Evolutionary conservation across 1,284 basidiomycete genomes (phyloP), one percentile per base, ranked within the genome.

Genomic region (Schizophyllum commune): DNA sequence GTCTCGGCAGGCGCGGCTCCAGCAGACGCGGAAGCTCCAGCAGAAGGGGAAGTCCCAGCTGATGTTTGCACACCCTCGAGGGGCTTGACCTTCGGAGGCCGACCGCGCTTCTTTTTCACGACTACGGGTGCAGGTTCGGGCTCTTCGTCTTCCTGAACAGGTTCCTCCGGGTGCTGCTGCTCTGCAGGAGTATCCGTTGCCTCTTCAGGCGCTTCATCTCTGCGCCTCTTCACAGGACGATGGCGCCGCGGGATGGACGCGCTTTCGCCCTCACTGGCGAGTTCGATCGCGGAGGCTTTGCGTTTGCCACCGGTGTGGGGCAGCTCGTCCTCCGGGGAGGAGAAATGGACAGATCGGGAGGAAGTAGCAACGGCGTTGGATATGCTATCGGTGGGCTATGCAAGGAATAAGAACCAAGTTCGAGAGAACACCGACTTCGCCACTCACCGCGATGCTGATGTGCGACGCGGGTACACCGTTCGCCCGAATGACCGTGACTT

Each of bases 401-500:
- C 13, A 17, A 13, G 39, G 9, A 13, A 8, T 47, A 11, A 47
- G 39, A 13, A 13, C 39, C 13, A 17, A 11, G 17, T 13, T 13
- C 39, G 39, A 11, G 17, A 47, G 13, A 9, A 47, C 9, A 17
- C 3, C 39, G 8, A 9, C 13, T 47, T 17, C 13, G 17, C 17
- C 39, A 47, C 39, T 13, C 17, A 47, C 39, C 13, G 4, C 4
- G 39, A 47, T 17, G 39, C 39, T 47, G 8, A 47, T 3, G 39
- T 47, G 39, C 13, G 39, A 47, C 3, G 39, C 39, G 17, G 39
- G 39, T 13, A 47, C 39, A 3, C 39, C 39, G 9, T 47, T 47
- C 39, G 9, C 39, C 39, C 17, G 39, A 17, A 47, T 47, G 15
- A 66, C 20, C 19, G 64, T 60, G 20, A 66, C 58, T 32, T 61